Evolutionary conservation across 176 grass and related monocot species (phyloP).

Genomic region (Avena sativa): DNA sequence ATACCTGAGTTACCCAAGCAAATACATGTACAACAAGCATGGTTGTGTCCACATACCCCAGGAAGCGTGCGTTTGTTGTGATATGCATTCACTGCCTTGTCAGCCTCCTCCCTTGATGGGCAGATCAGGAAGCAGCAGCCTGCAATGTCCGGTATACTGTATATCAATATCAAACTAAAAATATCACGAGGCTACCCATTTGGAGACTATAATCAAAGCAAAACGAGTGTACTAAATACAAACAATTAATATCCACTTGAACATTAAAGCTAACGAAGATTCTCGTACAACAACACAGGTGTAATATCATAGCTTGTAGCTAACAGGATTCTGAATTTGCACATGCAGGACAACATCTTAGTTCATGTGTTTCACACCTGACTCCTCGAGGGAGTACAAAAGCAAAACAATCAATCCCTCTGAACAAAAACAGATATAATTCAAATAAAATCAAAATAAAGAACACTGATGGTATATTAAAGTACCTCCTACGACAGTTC

Average conservation of each 20-base stretch:
- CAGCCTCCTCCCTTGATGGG: conserved; percentile 86
- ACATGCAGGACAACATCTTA: neutral
- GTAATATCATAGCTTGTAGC: neutral
- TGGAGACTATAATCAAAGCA: conserved; percentile 25
- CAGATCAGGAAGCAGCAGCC: conserved; percentile 93
- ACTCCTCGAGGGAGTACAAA: conserved; percentile 17
- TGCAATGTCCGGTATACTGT: conserved; percentile 36
- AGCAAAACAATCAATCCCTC: conserved; percentile 25
- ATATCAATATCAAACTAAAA: conserved; percentile 35
- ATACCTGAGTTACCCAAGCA: neutral
- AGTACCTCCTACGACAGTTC: neutral
- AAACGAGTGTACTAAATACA: conserved; percentile 1
- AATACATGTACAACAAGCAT: conserved; percentile 28
- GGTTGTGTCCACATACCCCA: conserved; percentile 63
- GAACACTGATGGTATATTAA: neutral
- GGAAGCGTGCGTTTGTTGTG: conserved; percentile 90
- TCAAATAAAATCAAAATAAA: conserved; percentile 31
- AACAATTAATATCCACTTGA: neutral
- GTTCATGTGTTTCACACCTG: neutral
- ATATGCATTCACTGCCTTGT: conserved; percentile 90
- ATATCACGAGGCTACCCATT: neutral
- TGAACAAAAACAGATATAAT: neutral
- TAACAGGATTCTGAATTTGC: conserved; percentile 3
- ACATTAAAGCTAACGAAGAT: neutral
- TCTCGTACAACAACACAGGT: neutral